phyloP scores from a whole-genome alignment of 139 green algal genomes.

The Chlamydomonas eustigma region DNA sequence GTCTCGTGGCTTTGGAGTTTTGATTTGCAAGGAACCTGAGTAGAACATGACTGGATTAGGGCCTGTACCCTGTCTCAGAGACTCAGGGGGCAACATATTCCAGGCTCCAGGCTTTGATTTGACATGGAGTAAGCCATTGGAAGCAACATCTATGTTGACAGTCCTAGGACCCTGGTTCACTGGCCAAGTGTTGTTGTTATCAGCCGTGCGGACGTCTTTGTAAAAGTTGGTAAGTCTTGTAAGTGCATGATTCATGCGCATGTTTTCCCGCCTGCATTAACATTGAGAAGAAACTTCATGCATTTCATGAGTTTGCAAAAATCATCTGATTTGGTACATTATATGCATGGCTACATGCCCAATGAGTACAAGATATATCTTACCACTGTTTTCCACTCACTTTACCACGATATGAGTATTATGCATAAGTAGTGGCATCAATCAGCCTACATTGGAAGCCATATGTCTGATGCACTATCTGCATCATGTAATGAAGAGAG shows the following conservation, averaged over 20 bases:
- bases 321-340: too few relatives aligned
- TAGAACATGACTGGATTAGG: background rate
- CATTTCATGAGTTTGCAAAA: too few relatives aligned
- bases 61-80: background rate
- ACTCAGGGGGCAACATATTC: background rate
- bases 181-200: slow-evolving; percentile 7
- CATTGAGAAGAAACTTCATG: too few relatives aligned
- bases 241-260: slow-evolving; percentile 1
- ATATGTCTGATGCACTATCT: too few relatives aligned
- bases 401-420: too few relatives aligned
- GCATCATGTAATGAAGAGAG: too few relatives aligned
- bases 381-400: too few relatives aligned
- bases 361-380: too few relatives aligned
- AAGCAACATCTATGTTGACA: background rate
- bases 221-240: background rate
- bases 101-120: background rate
- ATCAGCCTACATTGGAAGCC: too few relatives aligned
- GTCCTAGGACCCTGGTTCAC: background rate
- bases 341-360: too few relatives aligned
- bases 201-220: slow-evolving; percentile 2
- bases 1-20: background rate
- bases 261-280: background rate
- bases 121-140: background rate
- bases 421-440: too few relatives aligned
- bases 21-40: slow-evolving; percentile 1